Conservation (phyloP, 2,329 filamentous ascomycete genomes). For the Trichoderma endophyticum region DNA sequence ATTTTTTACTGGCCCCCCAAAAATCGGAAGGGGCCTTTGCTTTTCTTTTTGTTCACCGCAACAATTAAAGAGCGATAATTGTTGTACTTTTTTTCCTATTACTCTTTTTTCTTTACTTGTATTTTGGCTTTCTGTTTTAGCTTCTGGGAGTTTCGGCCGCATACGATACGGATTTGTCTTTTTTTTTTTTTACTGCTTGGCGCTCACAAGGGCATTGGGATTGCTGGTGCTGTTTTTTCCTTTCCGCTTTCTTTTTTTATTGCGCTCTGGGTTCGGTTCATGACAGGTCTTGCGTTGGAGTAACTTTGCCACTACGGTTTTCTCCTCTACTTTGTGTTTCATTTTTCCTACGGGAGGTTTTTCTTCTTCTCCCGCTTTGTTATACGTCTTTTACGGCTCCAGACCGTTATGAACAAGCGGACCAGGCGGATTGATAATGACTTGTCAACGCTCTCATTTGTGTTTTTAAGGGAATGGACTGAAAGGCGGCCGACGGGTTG, state of each 20-base stretch:
- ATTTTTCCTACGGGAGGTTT: not conserved
- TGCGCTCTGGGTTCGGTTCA: constrained; percentile 14
- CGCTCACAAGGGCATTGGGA: constrained; percentile 17
- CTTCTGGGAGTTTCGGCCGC: constrained; percentile 14
- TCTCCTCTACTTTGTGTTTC: constrained; percentile 7
- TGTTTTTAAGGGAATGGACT: constrained; percentile 14
- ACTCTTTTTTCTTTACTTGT: not conserved
- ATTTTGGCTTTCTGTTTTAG: not conserved
- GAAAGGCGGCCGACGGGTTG: constrained; percentile 15
- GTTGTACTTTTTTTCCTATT: not conserved
- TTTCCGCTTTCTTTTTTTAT: not conserved
- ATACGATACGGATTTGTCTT: constrained; percentile 5
- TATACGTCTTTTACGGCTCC: constrained; percentile 15
- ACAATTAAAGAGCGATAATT: constrained; percentile 3
- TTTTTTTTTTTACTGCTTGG: not conserved
- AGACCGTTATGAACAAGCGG: constrained; percentile 17
- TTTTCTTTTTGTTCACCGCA: constrained; percentile 4
- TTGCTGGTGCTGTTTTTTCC: not conserved
- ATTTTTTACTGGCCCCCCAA: not conserved
- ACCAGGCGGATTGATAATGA: constrained; percentile 15
- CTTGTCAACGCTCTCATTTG: constrained; percentile 15
- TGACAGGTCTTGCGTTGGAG: constrained; percentile 12
- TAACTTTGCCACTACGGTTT: constrained; percentile 9
- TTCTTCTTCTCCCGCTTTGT: not conserved
- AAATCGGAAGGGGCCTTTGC: not conserved